Evolutionary conservation across 495 filamentous ascomycete species (phyloP).

Genomic region (Podospora conica): DNA sequence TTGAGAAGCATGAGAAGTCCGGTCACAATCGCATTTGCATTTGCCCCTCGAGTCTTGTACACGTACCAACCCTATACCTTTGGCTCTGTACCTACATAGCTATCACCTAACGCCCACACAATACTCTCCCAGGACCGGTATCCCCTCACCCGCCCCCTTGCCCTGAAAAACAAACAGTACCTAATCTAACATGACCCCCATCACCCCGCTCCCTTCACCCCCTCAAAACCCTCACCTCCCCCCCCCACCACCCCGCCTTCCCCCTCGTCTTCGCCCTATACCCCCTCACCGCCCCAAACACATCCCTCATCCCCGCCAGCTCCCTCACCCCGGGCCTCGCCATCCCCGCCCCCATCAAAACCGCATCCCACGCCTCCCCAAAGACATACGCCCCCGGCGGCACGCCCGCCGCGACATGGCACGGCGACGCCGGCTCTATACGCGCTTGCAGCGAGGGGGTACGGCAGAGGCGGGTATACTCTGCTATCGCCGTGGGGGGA

Average conservation of each 20-base stretch:
- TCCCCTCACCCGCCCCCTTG: too few species aligned
- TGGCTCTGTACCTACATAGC: too few species aligned
- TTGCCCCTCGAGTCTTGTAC: too few species aligned
- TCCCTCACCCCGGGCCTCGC: constrained; percentile 15
- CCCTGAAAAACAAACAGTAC: too few species aligned
- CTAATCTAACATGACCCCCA: background rate
- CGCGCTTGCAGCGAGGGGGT: constrained; percentile 19
- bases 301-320: constrained; percentile 30
- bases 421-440: constrained; percentile 33
- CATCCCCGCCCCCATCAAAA: constrained; percentile 16
- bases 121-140: too few species aligned
- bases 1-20: too few species aligned
- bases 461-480: constrained; percentile 35
- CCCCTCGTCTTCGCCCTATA: constrained; percentile 28
- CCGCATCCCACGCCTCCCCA: constrained; percentile 36
- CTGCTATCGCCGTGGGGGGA: constrained; percentile 29
- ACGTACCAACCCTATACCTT: too few species aligned
- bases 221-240: constrained; percentile 22
- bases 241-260: background rate
- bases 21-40: too few species aligned
- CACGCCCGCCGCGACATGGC: constrained; percentile 37
- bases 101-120: too few species aligned
- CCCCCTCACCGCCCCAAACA: constrained; percentile 32
- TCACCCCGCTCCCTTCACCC: constrained; percentile 9
- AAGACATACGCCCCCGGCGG: constrained; percentile 33